Percentiles rank a stretch among this genome's conserved stretches.
phyloP scores from a whole-genome alignment of 345 rosid species.

The Murraya paniculata region DNA sequence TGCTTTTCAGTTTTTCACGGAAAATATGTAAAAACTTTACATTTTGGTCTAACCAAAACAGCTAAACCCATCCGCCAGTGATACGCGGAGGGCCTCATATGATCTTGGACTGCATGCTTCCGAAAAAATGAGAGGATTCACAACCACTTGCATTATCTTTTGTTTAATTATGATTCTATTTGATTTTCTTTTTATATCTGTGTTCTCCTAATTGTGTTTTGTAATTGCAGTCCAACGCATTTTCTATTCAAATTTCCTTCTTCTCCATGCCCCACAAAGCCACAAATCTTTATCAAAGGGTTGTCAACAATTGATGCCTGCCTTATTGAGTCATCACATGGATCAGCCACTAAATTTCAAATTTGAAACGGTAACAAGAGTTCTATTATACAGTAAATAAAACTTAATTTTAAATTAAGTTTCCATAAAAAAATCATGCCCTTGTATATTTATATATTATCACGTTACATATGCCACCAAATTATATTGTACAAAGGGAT shows the following conservation, averaged over 20 bases:
- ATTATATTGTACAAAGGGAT: background rate
- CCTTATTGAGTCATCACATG: constrained; percentile 23
- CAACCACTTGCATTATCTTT: background rate
- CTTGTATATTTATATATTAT: background rate
- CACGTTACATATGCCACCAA: background rate
- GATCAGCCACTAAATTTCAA: background rate
- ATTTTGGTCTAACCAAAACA: background rate
- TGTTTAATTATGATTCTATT: constrained; percentile 9
- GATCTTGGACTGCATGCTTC: constrained; percentile 18
- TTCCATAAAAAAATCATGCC: background rate
- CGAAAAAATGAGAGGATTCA: constrained; percentile 26
- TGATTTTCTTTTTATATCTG: background rate
- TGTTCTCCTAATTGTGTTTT: constrained; percentile 21
- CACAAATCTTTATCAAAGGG: constrained; percentile 20
- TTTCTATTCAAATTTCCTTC: constrained; percentile 8
- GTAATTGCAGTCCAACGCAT: background rate
- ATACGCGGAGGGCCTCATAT: background rate
- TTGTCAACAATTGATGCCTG: constrained; percentile 33
- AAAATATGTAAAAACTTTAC: background rate
- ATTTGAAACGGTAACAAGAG: background rate
- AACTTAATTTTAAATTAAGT: background rate
- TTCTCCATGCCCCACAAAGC: constrained; percentile 7
- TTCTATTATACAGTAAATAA: background rate
- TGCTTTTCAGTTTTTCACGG: constrained; percentile 9
- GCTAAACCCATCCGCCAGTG: constrained; percentile 7